Percentiles rank a stretch among this genome's conserved stretches.
These are phyloP conservation scores for Ophiostoma triangulosporum DNA, from an alignment of 2,329 filamentous ascomycete species.

Conservation along the genomic window DNA sequence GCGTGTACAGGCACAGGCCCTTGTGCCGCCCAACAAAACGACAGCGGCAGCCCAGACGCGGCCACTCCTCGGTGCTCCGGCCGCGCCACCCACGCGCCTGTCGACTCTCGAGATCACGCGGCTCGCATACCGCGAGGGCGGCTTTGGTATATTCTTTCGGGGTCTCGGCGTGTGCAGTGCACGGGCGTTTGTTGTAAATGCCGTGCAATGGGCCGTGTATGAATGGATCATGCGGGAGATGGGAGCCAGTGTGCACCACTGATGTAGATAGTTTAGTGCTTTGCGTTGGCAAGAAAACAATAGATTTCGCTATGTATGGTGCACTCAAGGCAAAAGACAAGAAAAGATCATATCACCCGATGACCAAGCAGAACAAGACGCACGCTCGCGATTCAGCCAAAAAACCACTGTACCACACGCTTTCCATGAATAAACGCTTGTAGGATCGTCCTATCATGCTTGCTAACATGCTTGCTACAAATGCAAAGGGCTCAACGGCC, in stretches of 20 bases:
- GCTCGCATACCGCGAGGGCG: slow-evolving; percentile 51
- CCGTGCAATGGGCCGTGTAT: slow-evolving; percentile 83
- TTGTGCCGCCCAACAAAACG: slow-evolving; percentile 10
- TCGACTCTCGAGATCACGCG: slow-evolving; percentile 51
- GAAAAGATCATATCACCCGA: too few species aligned
- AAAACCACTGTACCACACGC: not conserved
- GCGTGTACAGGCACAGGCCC: slow-evolving; percentile 63
- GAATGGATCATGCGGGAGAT: slow-evolving; percentile 68
- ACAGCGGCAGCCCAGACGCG: slow-evolving; percentile 15
- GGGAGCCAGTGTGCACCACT: slow-evolving; percentile 15
- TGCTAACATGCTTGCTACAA: not conserved
- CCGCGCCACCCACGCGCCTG: slow-evolving; percentile 15
- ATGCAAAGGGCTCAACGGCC: not conserved
- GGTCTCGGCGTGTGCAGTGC: slow-evolving; percentile 71
- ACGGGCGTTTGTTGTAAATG: slow-evolving; percentile 84
- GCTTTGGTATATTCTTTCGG: slow-evolving; percentile 52
- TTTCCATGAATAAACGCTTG: not conserved
- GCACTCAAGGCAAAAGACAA: too few species aligned
- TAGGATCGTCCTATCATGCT: not conserved
- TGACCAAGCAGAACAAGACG: too few species aligned
- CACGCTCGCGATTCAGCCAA: not conserved
- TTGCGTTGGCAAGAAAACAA: too few species aligned
- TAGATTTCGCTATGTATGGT: too few species aligned
- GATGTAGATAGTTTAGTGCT: not conserved
- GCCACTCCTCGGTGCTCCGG: slow-evolving; percentile 19